phyloP scores from a whole-genome alignment of 768 basidiomycete species.

The Tricholoma sp. region DNA sequence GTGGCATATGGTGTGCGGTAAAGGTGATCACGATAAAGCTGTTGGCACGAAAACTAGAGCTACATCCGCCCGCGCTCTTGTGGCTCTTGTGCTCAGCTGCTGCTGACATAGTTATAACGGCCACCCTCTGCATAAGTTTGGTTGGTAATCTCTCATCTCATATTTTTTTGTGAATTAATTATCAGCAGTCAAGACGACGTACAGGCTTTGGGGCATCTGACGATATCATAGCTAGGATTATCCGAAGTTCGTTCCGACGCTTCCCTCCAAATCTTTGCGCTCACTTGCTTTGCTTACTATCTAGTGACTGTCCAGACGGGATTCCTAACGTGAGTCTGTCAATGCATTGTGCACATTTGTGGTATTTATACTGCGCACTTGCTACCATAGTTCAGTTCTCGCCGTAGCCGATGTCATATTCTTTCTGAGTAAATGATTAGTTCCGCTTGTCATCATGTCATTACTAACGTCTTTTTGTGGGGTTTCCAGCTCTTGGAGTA shows the following conservation, averaged over 20 bases:
- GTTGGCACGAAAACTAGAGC: not conserved
- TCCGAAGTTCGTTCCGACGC: not conserved
- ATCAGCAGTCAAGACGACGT: not conserved
- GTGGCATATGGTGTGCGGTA: not conserved
- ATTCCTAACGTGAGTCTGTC: conserved; percentile 26
- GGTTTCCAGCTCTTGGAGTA: conserved; percentile 25
- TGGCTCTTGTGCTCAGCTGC: not conserved
- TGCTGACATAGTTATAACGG: not conserved
- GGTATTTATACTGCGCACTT: not conserved
- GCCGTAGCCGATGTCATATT: conserved; percentile 40
- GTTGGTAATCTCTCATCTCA: not conserved
- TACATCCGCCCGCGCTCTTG: not conserved
- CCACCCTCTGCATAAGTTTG: not conserved
- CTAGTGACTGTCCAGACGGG: conserved; percentile 40
- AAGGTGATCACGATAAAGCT: not conserved
- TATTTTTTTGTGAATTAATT: not conserved
- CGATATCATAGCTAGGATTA: not conserved
- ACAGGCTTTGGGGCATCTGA: not conserved
- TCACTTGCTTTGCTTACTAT: not conserved
- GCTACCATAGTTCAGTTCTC: conserved; percentile 27
- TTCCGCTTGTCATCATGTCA: not conserved
- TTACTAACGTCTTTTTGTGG: conserved; percentile 14
- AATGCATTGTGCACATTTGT: not conserved
- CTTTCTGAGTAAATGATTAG: conserved; percentile 34
- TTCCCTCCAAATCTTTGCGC: not conserved